These are phyloP conservation scores for Daldinia eschscholtzii DNA, from an alignment of 2,329 filamentous ascomycete species.

Conservation along the genomic window DNA sequence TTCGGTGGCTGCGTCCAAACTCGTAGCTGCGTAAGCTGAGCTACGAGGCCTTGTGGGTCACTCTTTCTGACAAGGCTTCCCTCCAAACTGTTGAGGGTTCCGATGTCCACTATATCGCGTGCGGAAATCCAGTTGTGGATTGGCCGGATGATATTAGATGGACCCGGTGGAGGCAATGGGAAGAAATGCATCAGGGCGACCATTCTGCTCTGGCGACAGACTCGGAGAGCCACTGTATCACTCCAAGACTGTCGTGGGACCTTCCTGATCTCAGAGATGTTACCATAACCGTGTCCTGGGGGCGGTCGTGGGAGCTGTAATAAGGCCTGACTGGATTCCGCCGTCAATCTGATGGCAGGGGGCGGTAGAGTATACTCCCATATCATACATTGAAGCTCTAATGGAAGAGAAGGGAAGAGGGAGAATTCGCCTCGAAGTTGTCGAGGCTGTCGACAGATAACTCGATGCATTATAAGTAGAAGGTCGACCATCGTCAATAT, in stretches of 20 bases:
- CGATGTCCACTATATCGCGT: neutral
- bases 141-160: neutral
- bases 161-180: no score
- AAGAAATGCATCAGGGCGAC: neutral
- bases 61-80: neutral
- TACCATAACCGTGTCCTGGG: neutral
- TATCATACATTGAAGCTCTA: neutral
- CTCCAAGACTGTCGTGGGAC: neutral
- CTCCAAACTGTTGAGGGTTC: neutral
- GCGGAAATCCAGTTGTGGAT: neutral
- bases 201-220: neutral
- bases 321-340: neutral
- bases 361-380: neutral
- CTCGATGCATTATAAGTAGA: no score
- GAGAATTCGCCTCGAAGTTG: neutral
- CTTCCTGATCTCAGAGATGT: neutral
- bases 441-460: neutral
- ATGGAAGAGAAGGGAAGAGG: neutral
- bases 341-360: neutral
- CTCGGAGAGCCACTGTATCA: neutral
- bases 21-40: neutral
- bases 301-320: neutral
- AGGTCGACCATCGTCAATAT: no score
- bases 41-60: neutral
- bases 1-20: neutral